phyloP scores from a whole-genome alignment of 1,284 basidiomycete genomes.

The Thelephora terrestris region DNA sequence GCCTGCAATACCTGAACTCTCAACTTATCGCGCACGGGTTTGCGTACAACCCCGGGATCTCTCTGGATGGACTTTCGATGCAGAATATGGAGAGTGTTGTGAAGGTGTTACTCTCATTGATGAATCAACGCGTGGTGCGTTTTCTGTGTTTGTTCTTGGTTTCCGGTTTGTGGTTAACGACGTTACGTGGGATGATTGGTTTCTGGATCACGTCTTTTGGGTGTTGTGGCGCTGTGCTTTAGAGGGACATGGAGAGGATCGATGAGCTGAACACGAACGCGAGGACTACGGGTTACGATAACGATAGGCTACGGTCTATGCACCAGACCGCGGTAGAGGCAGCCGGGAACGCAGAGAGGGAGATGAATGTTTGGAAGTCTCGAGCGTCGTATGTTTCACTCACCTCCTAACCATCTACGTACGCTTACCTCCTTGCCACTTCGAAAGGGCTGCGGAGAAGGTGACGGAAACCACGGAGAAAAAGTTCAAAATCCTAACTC shows the following conservation, averaged over 20 bases:
- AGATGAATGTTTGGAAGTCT: constrained; percentile 63
- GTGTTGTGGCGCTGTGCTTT: constrained; percentile 1
- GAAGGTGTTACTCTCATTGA: constrained; percentile 69
- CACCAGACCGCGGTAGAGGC: constrained; percentile 44
- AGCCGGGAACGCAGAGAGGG: constrained; percentile 62
- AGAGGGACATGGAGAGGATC: constrained; percentile 76
- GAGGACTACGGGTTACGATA: constrained; percentile 73
- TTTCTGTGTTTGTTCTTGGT: neutral
- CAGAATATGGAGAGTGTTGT: constrained; percentile 56
- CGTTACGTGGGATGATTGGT: neutral
- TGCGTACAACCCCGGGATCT: constrained; percentile 48
- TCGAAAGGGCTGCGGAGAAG: constrained; percentile 41
- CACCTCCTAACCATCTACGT: neutral
- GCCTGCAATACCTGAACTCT: constrained; percentile 61
- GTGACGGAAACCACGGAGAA: constrained; percentile 47
- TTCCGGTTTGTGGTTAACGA: neutral
- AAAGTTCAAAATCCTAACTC: constrained; percentile 55
- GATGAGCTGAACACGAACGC: constrained; percentile 71
- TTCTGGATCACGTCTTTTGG: too few relatives aligned
- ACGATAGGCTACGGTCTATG: constrained; percentile 65
- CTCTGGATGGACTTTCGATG: constrained; percentile 48
- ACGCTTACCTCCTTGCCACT: neutral
- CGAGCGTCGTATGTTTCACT: constrained; percentile 47
- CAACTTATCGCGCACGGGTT: constrained; percentile 79
- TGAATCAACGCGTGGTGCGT: constrained; percentile 72